Base-by-base conservation (phyloP, 345 rosid species). In the Aegle marmelos region DNA sequence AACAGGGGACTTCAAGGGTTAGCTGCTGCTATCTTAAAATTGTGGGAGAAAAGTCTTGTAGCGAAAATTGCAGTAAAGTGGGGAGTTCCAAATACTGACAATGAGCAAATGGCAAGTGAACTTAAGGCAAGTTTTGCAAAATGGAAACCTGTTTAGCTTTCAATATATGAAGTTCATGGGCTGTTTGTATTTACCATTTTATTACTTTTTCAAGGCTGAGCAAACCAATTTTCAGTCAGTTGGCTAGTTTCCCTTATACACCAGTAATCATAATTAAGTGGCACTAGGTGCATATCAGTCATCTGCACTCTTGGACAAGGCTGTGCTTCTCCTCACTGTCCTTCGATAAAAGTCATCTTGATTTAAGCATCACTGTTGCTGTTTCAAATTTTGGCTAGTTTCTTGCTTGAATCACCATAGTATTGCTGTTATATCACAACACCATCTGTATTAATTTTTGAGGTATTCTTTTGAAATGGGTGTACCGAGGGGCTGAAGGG, bases 51-150 rank as follows among this genome's bases (percentile, higher is more conserved):
- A 71, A 82, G 91, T 87, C 76, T 81, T 68, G 87, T 94, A 57
- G 95, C 90, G 67, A 94, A 94, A 87, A 88, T 94, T 84, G 90
- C 96, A 27, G 87, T 94, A 81, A 94, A 94, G 83, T 90, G 96
- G 98, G 98, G 97, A 68, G 80, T 86, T 79, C 87, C 82, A 25
- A 92, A 92, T 79, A 87, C 91, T 21, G 82, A 85, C 88, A 92
- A 91, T 88, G 93, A 90, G 82, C 87, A 86, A 83, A 94, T 94
- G 98, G 95, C 94, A 28, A 58, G 88, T 73, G 91, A 91, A 82
- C 87, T 94, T 72, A 94, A 92, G 94, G 98, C 79, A 81, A 82
- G 80, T 83, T 39, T 30, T 50, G 25, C 14, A 17, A 3, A 33
- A 25, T 50, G 24, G 36, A 63, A 22, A 24, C 36, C 53, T 67